Evolutionary conservation across 129 eudicot genomes (phyloP), one percentile per base, ranked within the genome.

Genomic region (Lonicera japonica): DNA sequence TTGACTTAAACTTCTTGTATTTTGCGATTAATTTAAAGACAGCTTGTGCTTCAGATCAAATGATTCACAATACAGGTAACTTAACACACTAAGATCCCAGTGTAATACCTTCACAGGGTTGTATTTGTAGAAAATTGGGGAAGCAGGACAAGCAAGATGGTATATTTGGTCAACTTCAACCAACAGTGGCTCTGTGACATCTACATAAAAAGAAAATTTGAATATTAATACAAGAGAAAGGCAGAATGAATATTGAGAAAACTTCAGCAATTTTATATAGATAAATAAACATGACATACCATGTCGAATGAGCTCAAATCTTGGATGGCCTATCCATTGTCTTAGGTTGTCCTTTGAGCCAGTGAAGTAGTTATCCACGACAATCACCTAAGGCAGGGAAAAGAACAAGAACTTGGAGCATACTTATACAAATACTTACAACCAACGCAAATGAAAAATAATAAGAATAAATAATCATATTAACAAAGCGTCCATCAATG

Each of bases 281-380:
- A 64, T 48, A 64, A 46, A 34, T 36, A 63, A 60, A 76, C 13
- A 69, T n/a, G n/a, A 21, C 58, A 50, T 82, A 88, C 96, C 96
- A 73, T 88, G 96, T 47, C 96, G 87, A 73, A 88, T 88, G 64
- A 88, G 96, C 77, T 88, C 96, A 51, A 88, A 88, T 75, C 96
- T 78, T 21, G 96, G 96, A 69, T 88, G 96, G 61, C 90, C 94
- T 45, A 85, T 79, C 96, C 96, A 88, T 47, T 85, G 92, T 58
- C 34, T 77, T 29, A 88, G 80, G 73, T 88, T 88, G 73, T 88
- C 96, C 58, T 88, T 88, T 48, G 96, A 85, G 29, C 96, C 96
- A 10, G 94, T 88, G 60, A 88, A 88, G 78, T 72, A 88, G 78
- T 88, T 88, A 70, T 85, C 96, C 43, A 75, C 96, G 65, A 88